Percentiles rank a stretch among this genome's conserved stretches.
Conservation (phyloP, 2,329 filamentous ascomycete genomes). For the Zasmidium cellare region DNA sequence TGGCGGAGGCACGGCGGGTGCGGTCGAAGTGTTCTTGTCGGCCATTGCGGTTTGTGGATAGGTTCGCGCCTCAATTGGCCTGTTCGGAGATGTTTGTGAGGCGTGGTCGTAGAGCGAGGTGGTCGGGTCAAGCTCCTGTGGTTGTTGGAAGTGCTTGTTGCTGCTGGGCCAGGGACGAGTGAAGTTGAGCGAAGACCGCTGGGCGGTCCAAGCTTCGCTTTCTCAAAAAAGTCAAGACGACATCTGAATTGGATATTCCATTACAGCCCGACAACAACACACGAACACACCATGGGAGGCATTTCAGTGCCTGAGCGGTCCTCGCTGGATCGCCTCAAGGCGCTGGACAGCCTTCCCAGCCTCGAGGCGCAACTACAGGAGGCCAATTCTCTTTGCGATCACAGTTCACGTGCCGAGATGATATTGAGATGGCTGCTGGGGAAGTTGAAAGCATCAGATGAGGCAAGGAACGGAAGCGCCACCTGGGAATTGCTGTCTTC, state of each 20-base stretch:
- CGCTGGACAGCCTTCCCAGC: conserved; percentile 32
- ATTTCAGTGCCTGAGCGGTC: conserved; percentile 20
- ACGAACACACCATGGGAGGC: conserved; percentile 13
- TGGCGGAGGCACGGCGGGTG: conserved; percentile 61
- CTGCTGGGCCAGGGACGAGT: not conserved
- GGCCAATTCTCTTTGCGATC: conserved; percentile 32
- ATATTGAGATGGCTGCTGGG: conserved; percentile 66
- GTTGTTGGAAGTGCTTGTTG: not conserved
- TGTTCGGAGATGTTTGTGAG: not conserved
- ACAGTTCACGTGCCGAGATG: conserved; percentile 54
- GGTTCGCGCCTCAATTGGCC: not conserved
- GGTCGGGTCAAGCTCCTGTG: not conserved
- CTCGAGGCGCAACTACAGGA: conserved; percentile 28
- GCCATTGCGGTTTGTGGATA: conserved; percentile 50
- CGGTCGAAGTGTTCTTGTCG: conserved; percentile 52
- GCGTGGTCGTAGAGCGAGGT: not conserved
- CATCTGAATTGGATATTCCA: not conserved
- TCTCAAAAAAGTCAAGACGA: conserved; percentile 11
- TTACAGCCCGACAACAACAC: not conserved
- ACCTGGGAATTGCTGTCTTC: conserved; percentile 62
- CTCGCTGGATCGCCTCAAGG: conserved; percentile 43
- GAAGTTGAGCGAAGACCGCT: not conserved
- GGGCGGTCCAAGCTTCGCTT: conserved; percentile 8
- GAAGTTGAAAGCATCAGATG: conserved; percentile 51
- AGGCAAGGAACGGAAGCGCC: conserved; percentile 43